Conservation (phyloP, 2,329 filamentous ascomycete species). For the Macrophomina pseudophaseolina region DNA sequence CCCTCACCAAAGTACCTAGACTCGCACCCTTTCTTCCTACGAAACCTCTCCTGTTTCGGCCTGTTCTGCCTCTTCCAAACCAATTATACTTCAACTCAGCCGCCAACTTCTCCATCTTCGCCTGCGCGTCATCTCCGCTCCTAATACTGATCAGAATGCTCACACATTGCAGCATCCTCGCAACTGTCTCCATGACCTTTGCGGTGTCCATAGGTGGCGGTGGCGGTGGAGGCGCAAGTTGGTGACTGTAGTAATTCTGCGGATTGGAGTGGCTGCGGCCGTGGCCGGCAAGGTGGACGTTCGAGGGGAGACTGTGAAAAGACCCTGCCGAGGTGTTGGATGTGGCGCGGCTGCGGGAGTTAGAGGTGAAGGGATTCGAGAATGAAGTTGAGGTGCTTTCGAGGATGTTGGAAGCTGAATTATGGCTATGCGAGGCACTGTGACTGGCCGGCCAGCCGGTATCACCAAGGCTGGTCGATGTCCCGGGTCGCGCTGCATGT, state of each 20-base stretch:
- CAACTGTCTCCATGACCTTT: slow-evolving; percentile 91
- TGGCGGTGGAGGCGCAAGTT: slow-evolving; percentile 31
- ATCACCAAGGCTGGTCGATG: slow-evolving; percentile 30
- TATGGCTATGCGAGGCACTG: slow-evolving; percentile 71
- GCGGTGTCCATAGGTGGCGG: slow-evolving; percentile 58
- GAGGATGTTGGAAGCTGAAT: slow-evolving; percentile 74
- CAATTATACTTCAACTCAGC: slow-evolving; percentile 95
- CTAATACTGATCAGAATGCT: slow-evolving; percentile 83
- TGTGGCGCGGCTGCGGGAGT: slow-evolving; percentile 50
- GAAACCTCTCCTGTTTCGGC: slow-evolving; percentile 85
- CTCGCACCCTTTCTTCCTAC: slow-evolving; percentile 24
- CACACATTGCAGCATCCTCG: slow-evolving; percentile 94
- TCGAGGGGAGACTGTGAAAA: slow-evolving; percentile 48
- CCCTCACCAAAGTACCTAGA: slow-evolving; percentile 20
- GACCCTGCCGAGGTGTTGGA: slow-evolving; percentile 73
- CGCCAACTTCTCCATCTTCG: slow-evolving; percentile 80
- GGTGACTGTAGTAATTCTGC: slow-evolving; percentile 25
- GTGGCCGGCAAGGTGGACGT: slow-evolving; percentile 31
- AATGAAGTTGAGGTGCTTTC: slow-evolving; percentile 61
- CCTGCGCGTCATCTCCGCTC: slow-evolving; percentile 73
- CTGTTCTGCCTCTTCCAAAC: slow-evolving; percentile 88
- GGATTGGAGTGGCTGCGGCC: slow-evolving; percentile 31
- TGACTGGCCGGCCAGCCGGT: slow-evolving; percentile 57
- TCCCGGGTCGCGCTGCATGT: slow-evolving; percentile 29
- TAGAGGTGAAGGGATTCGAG: slow-evolving; percentile 35